Percentiles rank a stretch among this genome's conserved stretches.
phyloP scores from a whole-genome alignment of 371 early-diverging fungal genomes.

The Mucor saturninus region DNA sequence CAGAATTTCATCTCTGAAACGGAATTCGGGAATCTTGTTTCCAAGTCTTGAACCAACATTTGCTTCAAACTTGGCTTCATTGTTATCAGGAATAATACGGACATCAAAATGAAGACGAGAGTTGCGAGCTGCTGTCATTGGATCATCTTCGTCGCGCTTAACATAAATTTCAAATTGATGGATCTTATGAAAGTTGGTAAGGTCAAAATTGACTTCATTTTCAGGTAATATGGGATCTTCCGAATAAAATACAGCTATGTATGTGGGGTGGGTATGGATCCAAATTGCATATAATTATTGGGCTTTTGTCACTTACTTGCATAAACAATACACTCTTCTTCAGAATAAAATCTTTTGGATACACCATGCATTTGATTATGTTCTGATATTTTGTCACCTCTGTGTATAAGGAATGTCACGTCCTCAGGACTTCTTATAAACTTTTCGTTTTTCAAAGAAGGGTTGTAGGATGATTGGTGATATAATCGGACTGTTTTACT shows the following conservation, averaged over 20 bases:
- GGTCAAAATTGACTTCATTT: neutral
- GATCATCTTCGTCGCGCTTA: slow-evolving; percentile 5
- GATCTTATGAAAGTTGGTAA: slow-evolving; percentile 8
- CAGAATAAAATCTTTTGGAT: slow-evolving; percentile 11
- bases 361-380: slow-evolving; percentile 12
- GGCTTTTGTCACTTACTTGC: slow-evolving; percentile 12
- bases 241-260: slow-evolving; percentile 3
- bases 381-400: slow-evolving; percentile 6
- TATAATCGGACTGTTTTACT: neutral
- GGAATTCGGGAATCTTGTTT: slow-evolving; percentile 12
- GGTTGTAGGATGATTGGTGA: slow-evolving; percentile 8
- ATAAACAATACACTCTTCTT: slow-evolving; percentile 21
- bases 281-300: too few relatives aligned
- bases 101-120: slow-evolving; percentile 8
- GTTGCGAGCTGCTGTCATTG: neutral
- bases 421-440: neutral
- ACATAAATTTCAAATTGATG: slow-evolving; percentile 22
- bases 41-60: slow-evolving; percentile 1
- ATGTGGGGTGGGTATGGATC: too few relatives aligned
- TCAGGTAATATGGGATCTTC: neutral
- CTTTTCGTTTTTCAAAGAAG: neutral
- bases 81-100: slow-evolving; percentile 10
- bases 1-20: slow-evolving; percentile 19
- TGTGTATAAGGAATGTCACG: neutral
- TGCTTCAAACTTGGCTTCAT: slow-evolving; percentile 15